Conservation (phyloP, 495 filamentous ascomycete genomes). For the Penicillium antarcticum region DNA sequence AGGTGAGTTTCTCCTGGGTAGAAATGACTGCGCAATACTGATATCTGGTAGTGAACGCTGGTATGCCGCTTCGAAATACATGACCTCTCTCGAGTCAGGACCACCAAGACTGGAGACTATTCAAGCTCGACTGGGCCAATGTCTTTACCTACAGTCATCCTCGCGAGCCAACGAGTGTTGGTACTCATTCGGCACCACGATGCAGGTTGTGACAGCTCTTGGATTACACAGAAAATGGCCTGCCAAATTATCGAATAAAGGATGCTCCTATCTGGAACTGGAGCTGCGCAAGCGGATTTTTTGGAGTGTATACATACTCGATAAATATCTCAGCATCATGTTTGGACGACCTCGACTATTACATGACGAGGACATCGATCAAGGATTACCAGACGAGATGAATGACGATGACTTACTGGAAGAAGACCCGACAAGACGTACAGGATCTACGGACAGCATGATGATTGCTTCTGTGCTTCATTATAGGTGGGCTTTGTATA, state of each 20-base stretch:
- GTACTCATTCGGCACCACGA: constrained; percentile 46
- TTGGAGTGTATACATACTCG: constrained; percentile 54
- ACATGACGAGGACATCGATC: constrained; percentile 51
- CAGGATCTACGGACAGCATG: constrained; percentile 40
- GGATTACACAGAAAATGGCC: constrained; percentile 40
- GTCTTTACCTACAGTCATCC: constrained; percentile 42
- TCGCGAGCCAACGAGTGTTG: constrained; percentile 50
- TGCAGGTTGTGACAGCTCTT: constrained; percentile 44
- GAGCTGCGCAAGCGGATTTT: constrained; percentile 52
- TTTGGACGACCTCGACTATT: constrained; percentile 53
- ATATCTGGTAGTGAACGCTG: constrained; percentile 31
- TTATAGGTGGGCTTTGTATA: constrained; percentile 27
- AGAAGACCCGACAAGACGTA: constrained; percentile 30
- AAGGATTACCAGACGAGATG: constrained; percentile 48
- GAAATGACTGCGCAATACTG: background rate
- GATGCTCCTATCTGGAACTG: constrained; percentile 33
- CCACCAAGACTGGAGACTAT: constrained; percentile 43
- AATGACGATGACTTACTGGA: constrained; percentile 53
- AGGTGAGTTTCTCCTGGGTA: constrained; percentile 20
- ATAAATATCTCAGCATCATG: constrained; percentile 56
- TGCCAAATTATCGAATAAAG: constrained; percentile 28
- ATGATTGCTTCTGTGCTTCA: constrained; percentile 48
- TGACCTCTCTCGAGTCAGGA: constrained; percentile 41
- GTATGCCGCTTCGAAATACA: constrained; percentile 42
- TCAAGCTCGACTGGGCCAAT: constrained; percentile 42